Conservation (phyloP, 192 early-diverging fungal genomes). For the Backusella circina region DNA sequence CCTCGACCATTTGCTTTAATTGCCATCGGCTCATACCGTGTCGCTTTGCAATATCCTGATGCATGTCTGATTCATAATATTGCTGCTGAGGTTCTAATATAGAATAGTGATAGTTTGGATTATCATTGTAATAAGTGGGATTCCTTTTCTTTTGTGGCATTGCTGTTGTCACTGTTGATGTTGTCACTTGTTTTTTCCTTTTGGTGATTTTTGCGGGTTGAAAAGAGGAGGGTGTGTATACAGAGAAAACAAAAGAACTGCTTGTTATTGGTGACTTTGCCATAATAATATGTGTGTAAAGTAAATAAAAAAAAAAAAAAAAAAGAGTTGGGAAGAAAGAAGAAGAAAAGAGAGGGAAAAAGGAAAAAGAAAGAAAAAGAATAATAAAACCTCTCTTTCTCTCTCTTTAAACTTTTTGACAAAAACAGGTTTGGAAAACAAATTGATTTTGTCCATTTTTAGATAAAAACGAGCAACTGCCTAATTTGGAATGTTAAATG, state of each 20-base stretch:
- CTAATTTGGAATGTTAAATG: not conserved
- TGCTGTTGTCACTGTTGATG: not conserved
- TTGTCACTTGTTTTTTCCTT: not conserved
- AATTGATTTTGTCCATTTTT: slow-evolving; percentile 1
- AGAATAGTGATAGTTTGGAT: not conserved
- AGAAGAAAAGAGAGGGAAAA: not conserved
- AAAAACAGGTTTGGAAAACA: slow-evolving; percentile 1
- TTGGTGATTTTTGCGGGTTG: not conserved
- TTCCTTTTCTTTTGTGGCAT: not conserved
- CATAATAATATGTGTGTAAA: not conserved
- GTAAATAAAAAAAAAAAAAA: not conserved
- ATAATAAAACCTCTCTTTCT: not conserved
- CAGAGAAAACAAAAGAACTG: not conserved
- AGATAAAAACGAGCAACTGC: not conserved
- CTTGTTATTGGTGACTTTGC: not conserved
- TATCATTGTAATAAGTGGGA: not conserved
- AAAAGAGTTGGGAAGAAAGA: not conserved
- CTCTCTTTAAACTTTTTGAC: slow-evolving; percentile 4
- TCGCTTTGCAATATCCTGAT: not conserved
- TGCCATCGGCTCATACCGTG: slow-evolving; percentile 1
- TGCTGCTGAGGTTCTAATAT: not conserved
- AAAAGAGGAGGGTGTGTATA: not conserved
- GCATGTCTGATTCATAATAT: not conserved
- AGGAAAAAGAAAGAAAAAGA: not conserved
- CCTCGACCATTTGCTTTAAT: not conserved